Percentiles rank a stretch among this genome's conserved stretches.
These are phyloP conservation scores for Pseudogymnoascus sp. DNA, from an alignment of 2,329 filamentous ascomycete species.

Conservation along the genomic window DNA sequence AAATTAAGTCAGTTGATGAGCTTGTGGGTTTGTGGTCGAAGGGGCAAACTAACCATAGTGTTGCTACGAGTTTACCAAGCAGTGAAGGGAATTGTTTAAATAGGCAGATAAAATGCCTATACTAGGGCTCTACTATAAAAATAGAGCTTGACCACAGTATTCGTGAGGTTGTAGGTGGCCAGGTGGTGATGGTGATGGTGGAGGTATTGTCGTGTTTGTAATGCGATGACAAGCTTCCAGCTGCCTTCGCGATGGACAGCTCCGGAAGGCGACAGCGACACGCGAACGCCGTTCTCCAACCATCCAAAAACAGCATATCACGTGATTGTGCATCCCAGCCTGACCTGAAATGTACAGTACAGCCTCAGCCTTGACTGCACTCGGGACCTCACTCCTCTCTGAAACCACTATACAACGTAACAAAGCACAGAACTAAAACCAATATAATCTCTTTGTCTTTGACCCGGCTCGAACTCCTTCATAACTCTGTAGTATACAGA, in stretches of 20 bases:
- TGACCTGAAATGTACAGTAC: neutral
- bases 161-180: neutral
- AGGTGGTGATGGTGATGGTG: conserved; percentile 16
- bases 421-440: neutral
- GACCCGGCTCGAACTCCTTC: neutral
- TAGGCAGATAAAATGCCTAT: neutral
- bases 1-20: neutral
- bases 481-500: neutral
- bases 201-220: conserved; percentile 19
- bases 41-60: conserved; percentile 10
- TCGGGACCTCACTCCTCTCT: neutral
- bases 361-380: neutral
- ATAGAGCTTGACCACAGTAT: neutral
- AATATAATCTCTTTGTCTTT: conserved; percentile 2
- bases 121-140: neutral
- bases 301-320: neutral
- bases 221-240: conserved; percentile 16
- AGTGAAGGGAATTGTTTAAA: conserved; percentile 3
- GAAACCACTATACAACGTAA: neutral
- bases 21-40: neutral
- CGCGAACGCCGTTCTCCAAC: conserved; percentile 12
- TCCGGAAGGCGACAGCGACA: conserved; percentile 23
- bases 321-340: neutral
- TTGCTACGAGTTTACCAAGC: conserved; percentile 1
- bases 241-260: conserved; percentile 18